Conservation (phyloP, 176 grass and related monocot species). For the Juncus inflexus region DNA sequence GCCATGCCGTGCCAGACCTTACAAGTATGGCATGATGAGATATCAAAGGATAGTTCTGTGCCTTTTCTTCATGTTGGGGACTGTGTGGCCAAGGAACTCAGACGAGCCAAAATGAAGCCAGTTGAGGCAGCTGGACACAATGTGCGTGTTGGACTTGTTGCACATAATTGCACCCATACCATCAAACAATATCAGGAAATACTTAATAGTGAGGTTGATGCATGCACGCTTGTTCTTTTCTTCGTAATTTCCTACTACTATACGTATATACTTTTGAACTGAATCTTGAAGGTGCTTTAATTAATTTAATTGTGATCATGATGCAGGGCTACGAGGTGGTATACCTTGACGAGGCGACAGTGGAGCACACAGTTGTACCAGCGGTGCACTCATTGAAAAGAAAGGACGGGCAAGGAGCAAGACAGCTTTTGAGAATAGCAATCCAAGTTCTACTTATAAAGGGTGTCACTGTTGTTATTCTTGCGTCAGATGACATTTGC, state of each 20-base stretch:
- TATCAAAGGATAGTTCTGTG: constrained; percentile 54
- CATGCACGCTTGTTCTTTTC: not conserved
- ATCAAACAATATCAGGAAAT: constrained; percentile 42
- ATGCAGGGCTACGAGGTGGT: constrained; percentile 70
- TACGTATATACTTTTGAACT: too few relatives aligned
- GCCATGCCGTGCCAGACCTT: constrained; percentile 63
- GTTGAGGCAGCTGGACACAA: constrained; percentile 52
- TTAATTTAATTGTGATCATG: not conserved
- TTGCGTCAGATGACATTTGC: constrained; percentile 59
- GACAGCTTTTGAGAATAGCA: constrained; percentile 58
- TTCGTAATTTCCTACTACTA: not conserved
- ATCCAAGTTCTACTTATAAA: constrained; percentile 72
- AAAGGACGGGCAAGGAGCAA: constrained; percentile 67
- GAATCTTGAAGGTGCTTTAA: too few relatives aligned
- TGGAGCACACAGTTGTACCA: constrained; percentile 59
- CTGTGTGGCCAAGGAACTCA: constrained; percentile 54
- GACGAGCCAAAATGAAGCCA: constrained; percentile 51
- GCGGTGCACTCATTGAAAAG: constrained; percentile 46
- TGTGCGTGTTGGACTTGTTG: constrained; percentile 57
- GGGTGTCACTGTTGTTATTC: constrained; percentile 57
- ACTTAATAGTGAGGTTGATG: constrained; percentile 51
- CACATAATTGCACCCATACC: constrained; percentile 23
- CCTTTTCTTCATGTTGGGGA: constrained; percentile 58
- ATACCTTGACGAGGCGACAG: constrained; percentile 55
- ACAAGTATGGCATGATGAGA: constrained; percentile 54